These are phyloP conservation scores for Potentilla sterilis DNA, from an alignment of 306 rosid species.

Conservation along the genomic window DNA sequence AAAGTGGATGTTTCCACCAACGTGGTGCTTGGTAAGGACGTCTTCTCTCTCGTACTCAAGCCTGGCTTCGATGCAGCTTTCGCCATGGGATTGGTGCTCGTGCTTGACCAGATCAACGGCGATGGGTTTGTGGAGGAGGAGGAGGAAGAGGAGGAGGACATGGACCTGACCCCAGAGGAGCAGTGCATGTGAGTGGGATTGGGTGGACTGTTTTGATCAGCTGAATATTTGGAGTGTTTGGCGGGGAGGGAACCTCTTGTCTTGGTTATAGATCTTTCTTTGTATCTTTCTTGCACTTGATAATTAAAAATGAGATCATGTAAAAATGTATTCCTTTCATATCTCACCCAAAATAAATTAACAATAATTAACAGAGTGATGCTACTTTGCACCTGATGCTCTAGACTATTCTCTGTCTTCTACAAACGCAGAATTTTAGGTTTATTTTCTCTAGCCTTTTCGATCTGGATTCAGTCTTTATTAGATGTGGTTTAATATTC, in stretches of 20 bases:
- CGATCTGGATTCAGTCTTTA: neutral
- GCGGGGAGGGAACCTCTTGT: conserved; percentile 4
- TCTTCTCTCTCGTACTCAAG: conserved; percentile 68
- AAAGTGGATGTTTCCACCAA: conserved; percentile 79
- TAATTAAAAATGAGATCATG: conserved; percentile 15
- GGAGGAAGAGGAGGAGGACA: conserved; percentile 16
- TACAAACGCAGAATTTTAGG: neutral
- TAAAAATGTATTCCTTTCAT: neutral
- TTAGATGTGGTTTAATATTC: neutral
- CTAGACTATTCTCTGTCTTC: neutral
- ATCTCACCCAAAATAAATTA: neutral
- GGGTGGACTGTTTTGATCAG: neutral
- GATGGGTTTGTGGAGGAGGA: conserved; percentile 33
- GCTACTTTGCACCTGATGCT: neutral
- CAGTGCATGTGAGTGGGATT: neutral
- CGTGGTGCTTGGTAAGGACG: conserved; percentile 87
- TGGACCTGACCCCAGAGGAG: conserved; percentile 45
- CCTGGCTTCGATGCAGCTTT: conserved; percentile 84
- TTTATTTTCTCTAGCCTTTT: neutral
- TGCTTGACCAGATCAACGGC: conserved; percentile 80
- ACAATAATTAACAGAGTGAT: neutral
- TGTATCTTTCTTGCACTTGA: neutral
- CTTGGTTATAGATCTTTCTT: conserved; percentile 1
- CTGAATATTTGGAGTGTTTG: neutral
- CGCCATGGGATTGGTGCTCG: conserved; percentile 82